Conservation (phyloP, 257 asterid genomes). For the Solanum clarkiae region DNA sequence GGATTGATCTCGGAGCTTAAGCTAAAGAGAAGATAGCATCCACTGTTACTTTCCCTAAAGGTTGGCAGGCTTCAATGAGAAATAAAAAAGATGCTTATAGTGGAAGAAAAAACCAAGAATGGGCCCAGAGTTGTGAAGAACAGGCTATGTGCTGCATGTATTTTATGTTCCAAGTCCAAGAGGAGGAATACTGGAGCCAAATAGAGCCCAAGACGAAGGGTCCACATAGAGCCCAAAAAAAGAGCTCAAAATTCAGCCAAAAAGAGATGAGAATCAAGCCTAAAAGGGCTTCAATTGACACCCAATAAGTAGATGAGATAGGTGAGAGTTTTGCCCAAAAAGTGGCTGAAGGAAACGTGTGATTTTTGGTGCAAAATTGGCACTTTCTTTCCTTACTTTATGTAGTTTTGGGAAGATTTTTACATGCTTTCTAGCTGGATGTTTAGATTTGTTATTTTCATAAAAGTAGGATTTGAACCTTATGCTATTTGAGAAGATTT, state of each 20-base stretch:
- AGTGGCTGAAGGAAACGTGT: background rate
- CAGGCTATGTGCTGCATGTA: background rate
- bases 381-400: background rate
- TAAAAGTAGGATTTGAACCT: background rate
- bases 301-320: background rate
- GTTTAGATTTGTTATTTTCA: background rate
- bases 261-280: background rate
- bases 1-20: background rate
- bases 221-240: background rate
- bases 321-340: background rate
- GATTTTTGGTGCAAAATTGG: background rate
- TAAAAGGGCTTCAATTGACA: background rate
- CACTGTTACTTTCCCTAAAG: background rate
- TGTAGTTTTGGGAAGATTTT: background rate
- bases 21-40: background rate
- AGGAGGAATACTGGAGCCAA: background rate
- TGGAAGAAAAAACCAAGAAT: background rate
- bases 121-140: background rate
- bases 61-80: background rate
- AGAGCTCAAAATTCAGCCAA: background rate
- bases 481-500: background rate
- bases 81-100: background rate
- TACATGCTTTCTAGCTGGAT: background rate
- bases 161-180: background rate
- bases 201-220: background rate